These are phyloP conservation scores for Wallemia mellicola DNA, from an alignment of 1,284 basidiomycete species.

Conservation along the genomic window DNA sequence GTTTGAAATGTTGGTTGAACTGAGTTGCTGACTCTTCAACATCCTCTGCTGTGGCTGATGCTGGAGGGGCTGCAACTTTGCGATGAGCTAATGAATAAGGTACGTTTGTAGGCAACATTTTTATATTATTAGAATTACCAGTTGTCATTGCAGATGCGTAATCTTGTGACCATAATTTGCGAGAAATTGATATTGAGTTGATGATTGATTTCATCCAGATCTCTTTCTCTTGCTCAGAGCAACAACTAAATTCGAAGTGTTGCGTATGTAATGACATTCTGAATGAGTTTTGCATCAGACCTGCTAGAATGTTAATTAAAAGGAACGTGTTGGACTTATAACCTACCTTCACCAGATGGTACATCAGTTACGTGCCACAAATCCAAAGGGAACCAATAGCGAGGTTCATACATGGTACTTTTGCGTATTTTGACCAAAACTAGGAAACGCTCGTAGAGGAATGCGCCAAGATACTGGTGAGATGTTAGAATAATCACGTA, in stretches of 20 bases:
- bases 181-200: neutral
- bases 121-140: neutral
- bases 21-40: neutral
- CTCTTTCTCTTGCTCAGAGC: slow-evolving; percentile 45
- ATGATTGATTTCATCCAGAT: slow-evolving; percentile 41
- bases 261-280: slow-evolving; percentile 33
- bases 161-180: neutral
- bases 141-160: neutral
- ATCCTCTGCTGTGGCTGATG: neutral
- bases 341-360: slow-evolving; percentile 33
- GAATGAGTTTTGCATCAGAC: slow-evolving; percentile 46
- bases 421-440: slow-evolving; percentile 58
- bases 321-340: slow-evolving; percentile 1
- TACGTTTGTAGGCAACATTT: neutral
- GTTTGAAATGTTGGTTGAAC: neutral
- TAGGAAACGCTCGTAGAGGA: slow-evolving; percentile 58
- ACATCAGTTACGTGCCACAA: slow-evolving; percentile 40
- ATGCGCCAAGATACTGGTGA: slow-evolving; percentile 39
- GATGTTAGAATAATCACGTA: neutral
- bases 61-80: neutral
- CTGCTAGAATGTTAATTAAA: slow-evolving; percentile 17
- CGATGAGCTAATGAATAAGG: neutral
- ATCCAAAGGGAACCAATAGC: slow-evolving; percentile 50
- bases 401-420: slow-evolving; percentile 46
- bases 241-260: slow-evolving; percentile 50